phyloP scores from a whole-genome alignment of 2,329 filamentous ascomycete genomes.

The Fusarium brevicatenulatum region DNA sequence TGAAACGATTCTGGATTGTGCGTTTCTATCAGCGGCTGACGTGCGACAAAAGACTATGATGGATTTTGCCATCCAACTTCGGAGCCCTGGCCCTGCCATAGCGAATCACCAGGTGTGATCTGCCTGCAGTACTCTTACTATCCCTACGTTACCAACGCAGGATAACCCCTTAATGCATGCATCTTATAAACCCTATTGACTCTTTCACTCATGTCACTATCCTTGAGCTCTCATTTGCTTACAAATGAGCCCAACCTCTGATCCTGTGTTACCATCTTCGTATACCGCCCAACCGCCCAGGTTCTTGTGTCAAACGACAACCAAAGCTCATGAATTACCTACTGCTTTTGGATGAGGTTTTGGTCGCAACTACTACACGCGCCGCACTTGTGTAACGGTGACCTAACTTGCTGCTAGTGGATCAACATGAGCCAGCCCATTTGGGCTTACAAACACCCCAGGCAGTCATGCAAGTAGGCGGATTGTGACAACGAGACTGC shows the following conservation, averaged over 20 bases:
- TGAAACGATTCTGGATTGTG: not conserved
- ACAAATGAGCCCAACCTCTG: not conserved
- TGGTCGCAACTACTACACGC: constrained; percentile 6
- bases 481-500: not conserved
- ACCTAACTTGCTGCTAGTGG: not conserved
- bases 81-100: not conserved
- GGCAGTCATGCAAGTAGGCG: not conserved
- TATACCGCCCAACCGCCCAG: constrained; percentile 10
- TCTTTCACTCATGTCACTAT: not conserved
- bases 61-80: not conserved
- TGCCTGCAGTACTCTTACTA: not conserved
- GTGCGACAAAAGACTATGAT: not conserved
- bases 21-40: not conserved
- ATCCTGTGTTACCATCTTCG: constrained; percentile 11
- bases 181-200: not conserved
- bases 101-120: constrained; percentile 2
- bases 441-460: not conserved
- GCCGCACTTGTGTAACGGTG: constrained; percentile 29
- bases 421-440: not conserved
- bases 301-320: not conserved
- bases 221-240: not conserved
- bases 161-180: constrained; percentile 6
- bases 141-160: constrained; percentile 7
- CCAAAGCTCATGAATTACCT: not conserved
- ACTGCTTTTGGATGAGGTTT: not conserved